phyloP scores from a whole-genome alignment of 1,284 basidiomycete genomes.

The Ceratobasidium papillatum region DNA sequence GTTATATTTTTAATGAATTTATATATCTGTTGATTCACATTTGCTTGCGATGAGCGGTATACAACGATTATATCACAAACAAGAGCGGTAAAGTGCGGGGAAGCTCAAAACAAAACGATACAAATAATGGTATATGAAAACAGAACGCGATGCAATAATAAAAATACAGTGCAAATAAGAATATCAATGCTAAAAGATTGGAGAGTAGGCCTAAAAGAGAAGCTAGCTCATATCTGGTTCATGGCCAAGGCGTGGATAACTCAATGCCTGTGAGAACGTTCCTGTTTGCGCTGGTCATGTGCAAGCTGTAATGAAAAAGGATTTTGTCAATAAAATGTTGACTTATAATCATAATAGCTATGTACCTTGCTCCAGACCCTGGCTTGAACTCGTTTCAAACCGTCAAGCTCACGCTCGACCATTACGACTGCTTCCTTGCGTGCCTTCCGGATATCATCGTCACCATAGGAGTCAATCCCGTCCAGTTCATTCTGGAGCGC shows the following conservation, averaged over 20 bases:
- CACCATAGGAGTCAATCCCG: not conserved
- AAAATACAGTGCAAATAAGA: not conserved
- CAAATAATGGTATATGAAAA: not conserved
- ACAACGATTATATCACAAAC: too few species aligned
- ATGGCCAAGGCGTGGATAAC: not conserved
- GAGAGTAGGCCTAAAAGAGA: not conserved
- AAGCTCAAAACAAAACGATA: not conserved
- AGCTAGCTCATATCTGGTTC: not conserved
- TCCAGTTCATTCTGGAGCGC: not conserved
- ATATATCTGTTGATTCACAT: too few species aligned
- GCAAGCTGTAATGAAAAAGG: not conserved
- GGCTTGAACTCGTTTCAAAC: not conserved
- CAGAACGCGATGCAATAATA: not conserved
- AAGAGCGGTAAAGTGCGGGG: too few species aligned
- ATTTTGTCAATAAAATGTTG: not conserved
- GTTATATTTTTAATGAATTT: too few species aligned
- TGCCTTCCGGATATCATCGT: not conserved
- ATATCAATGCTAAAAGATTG: not conserved
- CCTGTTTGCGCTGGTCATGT: not conserved
- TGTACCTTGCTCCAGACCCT: slow-evolving; percentile 6
- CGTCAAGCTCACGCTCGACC: slow-evolving; percentile 9
- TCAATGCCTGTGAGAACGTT: not conserved
- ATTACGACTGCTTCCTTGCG: slow-evolving; percentile 2
- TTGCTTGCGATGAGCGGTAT: not conserved
- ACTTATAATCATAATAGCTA: not conserved